Evolutionary conservation across 148 eudicot genomes (phyloP), one percentile per base, ranked within the genome.

Genomic region (Drosera capensis): DNA sequence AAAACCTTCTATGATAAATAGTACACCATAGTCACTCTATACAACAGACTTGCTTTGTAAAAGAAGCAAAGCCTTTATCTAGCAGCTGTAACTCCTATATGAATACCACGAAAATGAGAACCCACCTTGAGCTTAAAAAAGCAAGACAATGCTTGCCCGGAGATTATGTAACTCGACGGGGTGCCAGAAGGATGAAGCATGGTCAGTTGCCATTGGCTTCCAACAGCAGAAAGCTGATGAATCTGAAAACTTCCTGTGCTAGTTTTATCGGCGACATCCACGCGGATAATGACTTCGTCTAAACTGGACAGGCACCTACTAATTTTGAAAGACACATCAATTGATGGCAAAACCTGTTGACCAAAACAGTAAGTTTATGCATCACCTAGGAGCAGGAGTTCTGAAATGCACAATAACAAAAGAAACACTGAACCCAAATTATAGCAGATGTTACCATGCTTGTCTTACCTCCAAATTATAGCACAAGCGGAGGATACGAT

Each of bases 81-180:
- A 11, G 38, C 38, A 34, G n/a, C 38, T 34, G 11, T 13, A 34
- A 11, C 38, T 9, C 38, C 38, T 2, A 11, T 11, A 34, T 2
- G 38, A 15, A 11, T 11, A 34, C n/a, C 11, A 2, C 6, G 43
- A 37, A 6, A 30, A 23, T 26, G 14, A 21, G 15, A 54, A 51
- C 84, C 57, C 57, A 90, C 99, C 99, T 90, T 80, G 28, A 90
- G 75, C 70, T 70, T 90, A 51, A 85, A 71, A 65, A 84, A 90
- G 59, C 79, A 85, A 52, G 99, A 75, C 26, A 84, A 58, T 54
- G 87, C 72, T 55, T 90, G 95, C 50, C 99, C 99, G 44, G 88
- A 75, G 61, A 55, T 68, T 47, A 90, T 53, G 40, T 42, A 28
- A 37, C 66, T 74, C 25, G 72, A 69, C 19, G 87, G 83, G 45